Conservation (phyloP, 2,329 filamentous ascomycete species). For the Aspergillus vadensis region DNA sequence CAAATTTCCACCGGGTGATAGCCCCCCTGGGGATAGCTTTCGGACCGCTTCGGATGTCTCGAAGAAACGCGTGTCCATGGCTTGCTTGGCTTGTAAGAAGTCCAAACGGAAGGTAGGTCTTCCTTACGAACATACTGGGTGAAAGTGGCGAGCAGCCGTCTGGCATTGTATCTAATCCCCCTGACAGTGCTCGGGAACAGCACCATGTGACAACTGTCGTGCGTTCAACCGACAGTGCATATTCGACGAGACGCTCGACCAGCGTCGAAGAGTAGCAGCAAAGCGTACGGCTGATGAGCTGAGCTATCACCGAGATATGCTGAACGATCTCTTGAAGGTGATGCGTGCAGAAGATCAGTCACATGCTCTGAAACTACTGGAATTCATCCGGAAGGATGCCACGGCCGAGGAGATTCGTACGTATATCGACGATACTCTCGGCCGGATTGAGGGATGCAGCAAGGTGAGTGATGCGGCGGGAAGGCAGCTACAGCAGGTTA, state of each 20-base stretch:
- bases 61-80: conserved; percentile 44
- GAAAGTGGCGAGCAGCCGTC: too few species aligned
- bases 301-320: conserved; percentile 41
- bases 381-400: conserved; percentile 40
- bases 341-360: conserved; percentile 37
- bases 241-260: conserved; percentile 63
- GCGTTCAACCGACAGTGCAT: conserved; percentile 45
- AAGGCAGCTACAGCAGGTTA: conserved; percentile 32
- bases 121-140: neutral
- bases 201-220: conserved; percentile 44
- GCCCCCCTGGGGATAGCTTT: conserved; percentile 13
- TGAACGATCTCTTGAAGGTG: conserved; percentile 39
- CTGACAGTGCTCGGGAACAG: conserved; percentile 38
- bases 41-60: conserved; percentile 17
- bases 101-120: conserved; percentile 41
- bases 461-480: conserved; percentile 23
- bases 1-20: conserved; percentile 7
- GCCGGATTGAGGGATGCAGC: conserved; percentile 19
- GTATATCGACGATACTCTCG: conserved; percentile 36
- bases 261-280: conserved; percentile 45
- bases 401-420: conserved; percentile 38
- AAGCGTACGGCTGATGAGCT: conserved; percentile 46
- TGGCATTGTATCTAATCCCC: conserved; percentile 12
- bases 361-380: conserved; percentile 32
- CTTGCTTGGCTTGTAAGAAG: conserved; percentile 44